These are phyloP conservation scores for Aspergillus sp. DNA, from an alignment of 2,329 filamentous ascomycete species.

Conservation along the genomic window DNA sequence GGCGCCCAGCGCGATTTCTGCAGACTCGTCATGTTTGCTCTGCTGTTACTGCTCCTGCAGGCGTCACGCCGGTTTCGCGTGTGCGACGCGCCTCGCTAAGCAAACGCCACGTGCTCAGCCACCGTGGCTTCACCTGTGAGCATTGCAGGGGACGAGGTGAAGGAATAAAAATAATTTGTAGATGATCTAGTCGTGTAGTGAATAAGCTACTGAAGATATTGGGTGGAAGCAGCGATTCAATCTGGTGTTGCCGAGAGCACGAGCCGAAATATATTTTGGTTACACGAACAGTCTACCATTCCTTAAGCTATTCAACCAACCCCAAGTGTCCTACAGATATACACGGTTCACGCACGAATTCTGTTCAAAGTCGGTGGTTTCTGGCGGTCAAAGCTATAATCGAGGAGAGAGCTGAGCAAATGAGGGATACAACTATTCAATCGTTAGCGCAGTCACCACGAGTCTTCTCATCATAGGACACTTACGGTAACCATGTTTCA, in stretches of 20 bases:
- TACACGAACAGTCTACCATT: too few species aligned
- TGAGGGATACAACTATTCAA: slow-evolving; percentile 10
- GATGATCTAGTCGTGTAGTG: too few species aligned
- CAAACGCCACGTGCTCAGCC: neutral
- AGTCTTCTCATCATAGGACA: neutral
- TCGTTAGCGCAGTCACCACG: neutral
- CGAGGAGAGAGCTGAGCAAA: slow-evolving; percentile 10
- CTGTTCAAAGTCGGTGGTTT: slow-evolving; percentile 14
- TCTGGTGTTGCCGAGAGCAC: too few species aligned
- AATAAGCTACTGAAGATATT: too few species aligned
- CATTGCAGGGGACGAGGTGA: too few species aligned
- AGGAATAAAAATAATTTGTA: neutral
- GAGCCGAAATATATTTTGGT: neutral
- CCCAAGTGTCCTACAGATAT: neutral
- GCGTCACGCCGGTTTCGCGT: neutral
- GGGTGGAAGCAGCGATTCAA: too few species aligned
- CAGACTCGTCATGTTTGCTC: slow-evolving; percentile 7
- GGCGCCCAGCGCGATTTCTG: slow-evolving; percentile 13
- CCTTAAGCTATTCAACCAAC: too few species aligned
- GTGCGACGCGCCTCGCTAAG: neutral
- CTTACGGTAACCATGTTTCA: slow-evolving; percentile 21
- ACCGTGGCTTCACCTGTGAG: neutral
- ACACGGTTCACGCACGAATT: neutral
- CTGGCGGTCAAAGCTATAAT: slow-evolving; percentile 10
- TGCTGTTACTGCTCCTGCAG: neutral